These are phyloP conservation scores for Striga asiatica DNA, from an alignment of 257 asterid genomes.

Conservation along the genomic window DNA sequence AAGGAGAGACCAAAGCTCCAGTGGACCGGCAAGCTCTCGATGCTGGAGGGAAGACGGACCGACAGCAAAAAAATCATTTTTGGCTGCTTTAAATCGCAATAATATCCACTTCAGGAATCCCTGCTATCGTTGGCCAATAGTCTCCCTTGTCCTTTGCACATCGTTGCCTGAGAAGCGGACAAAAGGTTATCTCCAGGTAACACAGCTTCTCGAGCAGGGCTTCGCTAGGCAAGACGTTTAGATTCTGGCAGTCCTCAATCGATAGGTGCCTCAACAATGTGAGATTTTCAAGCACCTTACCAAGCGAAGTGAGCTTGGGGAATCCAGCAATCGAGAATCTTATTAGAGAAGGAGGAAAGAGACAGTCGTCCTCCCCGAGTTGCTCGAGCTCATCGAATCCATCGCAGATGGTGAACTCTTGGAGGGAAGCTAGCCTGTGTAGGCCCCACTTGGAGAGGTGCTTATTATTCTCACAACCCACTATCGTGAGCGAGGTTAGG, in stretches of 20 bases:
- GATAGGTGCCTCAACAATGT: conserved; percentile 25
- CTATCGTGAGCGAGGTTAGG: conserved; percentile 22
- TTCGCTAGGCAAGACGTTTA: conserved; percentile 21
- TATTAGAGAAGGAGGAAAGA: conserved; percentile 27
- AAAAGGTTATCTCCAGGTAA: conserved; percentile 31
- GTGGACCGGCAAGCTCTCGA: too few species aligned
- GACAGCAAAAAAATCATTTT: too few species aligned
- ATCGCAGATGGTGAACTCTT: conserved; percentile 32
- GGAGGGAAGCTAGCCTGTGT: conserved; percentile 23
- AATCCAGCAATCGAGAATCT: conserved; percentile 30
- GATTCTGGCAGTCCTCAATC: conserved; percentile 27
- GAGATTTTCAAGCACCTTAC: conserved; percentile 20
- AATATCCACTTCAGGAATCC: conserved; percentile 27
- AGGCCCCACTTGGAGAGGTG: conserved; percentile 30
- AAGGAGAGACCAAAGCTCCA: too few species aligned
- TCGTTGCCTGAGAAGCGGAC: conserved; percentile 19
- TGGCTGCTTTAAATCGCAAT: too few species aligned
- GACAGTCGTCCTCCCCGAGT: conserved; percentile 6
- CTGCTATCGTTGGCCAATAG: conserved; percentile 29
- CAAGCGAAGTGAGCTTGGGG: conserved; percentile 22
- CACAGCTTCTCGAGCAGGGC: conserved; percentile 27
- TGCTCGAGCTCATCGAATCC: conserved; percentile 23
- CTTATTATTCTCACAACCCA: conserved; percentile 26
- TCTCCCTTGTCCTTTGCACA: conserved; percentile 27
- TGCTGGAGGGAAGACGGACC: too few species aligned